Percentiles rank a stretch among this genome's conserved stretches.
These are phyloP conservation scores for Yamadazyma phyllophila DNA, from an alignment of 805 yeast genomes.

Conservation along the genomic window DNA sequence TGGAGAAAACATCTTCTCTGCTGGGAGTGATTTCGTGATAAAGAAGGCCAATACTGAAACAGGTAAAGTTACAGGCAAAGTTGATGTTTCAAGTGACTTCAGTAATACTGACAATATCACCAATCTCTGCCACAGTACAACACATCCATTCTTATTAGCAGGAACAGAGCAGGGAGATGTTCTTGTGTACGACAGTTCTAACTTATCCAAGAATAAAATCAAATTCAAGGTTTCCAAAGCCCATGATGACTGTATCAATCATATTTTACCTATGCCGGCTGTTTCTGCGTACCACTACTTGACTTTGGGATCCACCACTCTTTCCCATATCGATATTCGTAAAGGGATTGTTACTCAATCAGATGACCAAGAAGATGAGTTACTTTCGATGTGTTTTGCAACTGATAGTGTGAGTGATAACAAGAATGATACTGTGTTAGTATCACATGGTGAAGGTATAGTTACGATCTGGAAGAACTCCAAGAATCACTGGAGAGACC, in stretches of 20 bases:
- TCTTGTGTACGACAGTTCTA: conserved; percentile 57
- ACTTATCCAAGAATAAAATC: conserved; percentile 38
- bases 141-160: conserved; percentile 50
- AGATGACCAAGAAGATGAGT: conserved; percentile 92
- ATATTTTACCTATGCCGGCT: conserved; percentile 65
- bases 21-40: conserved; percentile 77
- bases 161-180: conserved; percentile 74
- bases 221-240: conserved; percentile 50
- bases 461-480: conserved; percentile 82
- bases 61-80: conserved; percentile 72
- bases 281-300: conserved; percentile 71
- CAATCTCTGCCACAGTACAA: conserved; percentile 43
- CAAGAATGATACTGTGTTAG: conserved; percentile 61
- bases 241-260: conserved; percentile 78
- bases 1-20: conserved; percentile 60
- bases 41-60: conserved; percentile 69
- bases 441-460: conserved; percentile 91
- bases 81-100: conserved; percentile 22
- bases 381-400: conserved; percentile 70
- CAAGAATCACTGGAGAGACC: conserved; percentile 70
- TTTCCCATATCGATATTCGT: conserved; percentile 75
- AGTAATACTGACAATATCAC: conserved; percentile 35
- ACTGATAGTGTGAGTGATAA: conserved; percentile 47
- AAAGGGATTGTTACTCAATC: conserved; percentile 64
- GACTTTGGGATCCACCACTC: conserved; percentile 77